Evolutionary conservation across 2,329 filamentous ascomycete species (phyloP), one percentile per base, ranked within the genome.

Genomic region (Cladosporium sp.): DNA sequence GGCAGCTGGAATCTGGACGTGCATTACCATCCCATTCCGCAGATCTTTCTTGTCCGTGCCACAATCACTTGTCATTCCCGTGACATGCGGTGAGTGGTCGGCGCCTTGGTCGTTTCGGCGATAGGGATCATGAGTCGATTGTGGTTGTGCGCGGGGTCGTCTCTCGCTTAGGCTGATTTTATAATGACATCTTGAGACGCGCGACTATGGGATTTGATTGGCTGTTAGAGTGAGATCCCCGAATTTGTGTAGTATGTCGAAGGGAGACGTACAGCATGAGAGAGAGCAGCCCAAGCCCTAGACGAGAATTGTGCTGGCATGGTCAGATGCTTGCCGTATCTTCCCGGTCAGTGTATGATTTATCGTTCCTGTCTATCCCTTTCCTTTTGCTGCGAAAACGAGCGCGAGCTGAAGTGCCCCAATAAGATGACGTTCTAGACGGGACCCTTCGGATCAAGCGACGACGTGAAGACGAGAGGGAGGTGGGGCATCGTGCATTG

Each of bases 401-500:
- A 46, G 40, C 40, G 33, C n/a, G 40, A 46, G 40, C 40, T 46
- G 40, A 21, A 11, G 10, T 46, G 40, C 40, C n/a, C 8, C n/a
- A 0, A 44, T 18, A 46, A 46, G 40, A 46, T 46, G 40, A 46
- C 40, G 40, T n/a, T 55, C 18, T 55, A 50, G n/a, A 50, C 44
- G 56, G 31, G 21, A 23, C 58, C 26, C 16, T 26, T 61, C 44
- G 58, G 58, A 16, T 46, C 44, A 52, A 50, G 44, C 58, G 29
- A 18, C 44, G 58, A 35, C 29, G 33, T 59, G 23, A 50, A 31
- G 58, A 35, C 58, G 12, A 61, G 33, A 50, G 23, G 23, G 46
- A 62, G n/a, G 60, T 62, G 60, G 60, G 60, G 60, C 60, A 55
- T 50, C n/a, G 31, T 10, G n/a, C 60, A 55, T 26, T n/a, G 31